phyloP scores from a whole-genome alignment of 805 yeast species.

The Yarrowia deformans region DNA sequence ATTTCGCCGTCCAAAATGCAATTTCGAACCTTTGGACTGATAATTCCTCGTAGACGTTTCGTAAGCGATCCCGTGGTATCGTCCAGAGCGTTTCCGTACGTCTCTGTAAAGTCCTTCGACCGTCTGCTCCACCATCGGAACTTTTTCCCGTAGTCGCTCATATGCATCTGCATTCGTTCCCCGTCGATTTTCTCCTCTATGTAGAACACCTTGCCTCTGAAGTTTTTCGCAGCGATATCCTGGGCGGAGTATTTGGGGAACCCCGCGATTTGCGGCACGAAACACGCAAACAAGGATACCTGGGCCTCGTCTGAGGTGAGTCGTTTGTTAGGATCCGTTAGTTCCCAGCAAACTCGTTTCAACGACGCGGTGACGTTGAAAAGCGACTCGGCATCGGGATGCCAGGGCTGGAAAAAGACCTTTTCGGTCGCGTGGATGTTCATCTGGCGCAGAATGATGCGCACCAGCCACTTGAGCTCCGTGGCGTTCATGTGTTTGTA shows the following conservation, averaged over 20 bases:
- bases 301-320: slow-evolving; percentile 54
- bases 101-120: slow-evolving; percentile 72
- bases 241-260: slow-evolving; percentile 61
- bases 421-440: slow-evolving; percentile 65
- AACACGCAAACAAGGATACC: slow-evolving; percentile 60
- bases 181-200: slow-evolving; percentile 96
- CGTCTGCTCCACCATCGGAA: slow-evolving; percentile 68
- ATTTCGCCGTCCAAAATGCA: slow-evolving; percentile 87
- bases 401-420: slow-evolving; percentile 67
- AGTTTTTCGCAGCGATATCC: slow-evolving; percentile 58
- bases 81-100: slow-evolving; percentile 65
- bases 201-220: slow-evolving; percentile 57
- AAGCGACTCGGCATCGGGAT: slow-evolving; percentile 75
- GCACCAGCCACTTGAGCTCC: slow-evolving; percentile 73
- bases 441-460: slow-evolving; percentile 62
- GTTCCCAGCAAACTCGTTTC: slow-evolving; percentile 63
- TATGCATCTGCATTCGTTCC: slow-evolving; percentile 83
- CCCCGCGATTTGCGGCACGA: slow-evolving; percentile 78
- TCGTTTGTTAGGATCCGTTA: slow-evolving; percentile 59
- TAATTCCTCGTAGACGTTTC: slow-evolving; percentile 55
- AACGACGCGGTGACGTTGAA: slow-evolving; percentile 71
- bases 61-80: slow-evolving; percentile 60
- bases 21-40: slow-evolving; percentile 47
- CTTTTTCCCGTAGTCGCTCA: slow-evolving; percentile 55
- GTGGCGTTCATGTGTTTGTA: slow-evolving; percentile 61